These are phyloP conservation scores for Syzygium oleosum DNA, from an alignment of 345 rosid genomes.

Conservation along the genomic window DNA sequence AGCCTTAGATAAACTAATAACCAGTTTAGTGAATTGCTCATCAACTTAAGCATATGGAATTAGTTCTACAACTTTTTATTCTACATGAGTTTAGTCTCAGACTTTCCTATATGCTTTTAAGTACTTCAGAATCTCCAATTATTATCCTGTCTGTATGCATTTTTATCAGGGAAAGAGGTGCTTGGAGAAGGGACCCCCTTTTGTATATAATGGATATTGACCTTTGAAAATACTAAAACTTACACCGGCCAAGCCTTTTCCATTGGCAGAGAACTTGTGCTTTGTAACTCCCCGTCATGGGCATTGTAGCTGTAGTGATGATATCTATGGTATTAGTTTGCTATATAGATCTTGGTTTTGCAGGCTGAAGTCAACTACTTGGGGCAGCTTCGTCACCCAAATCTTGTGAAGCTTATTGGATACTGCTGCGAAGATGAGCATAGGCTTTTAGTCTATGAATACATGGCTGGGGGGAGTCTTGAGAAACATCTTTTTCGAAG, in stretches of 20 bases:
- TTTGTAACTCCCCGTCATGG: neutral
- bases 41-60: neutral
- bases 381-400: conserved; percentile 85
- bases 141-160: neutral
- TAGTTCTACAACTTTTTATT: neutral
- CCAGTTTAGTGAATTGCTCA: neutral
- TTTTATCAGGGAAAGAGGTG: neutral
- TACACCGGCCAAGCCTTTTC: neutral
- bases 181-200: neutral
- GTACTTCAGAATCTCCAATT: neutral
- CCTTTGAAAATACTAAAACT: neutral
- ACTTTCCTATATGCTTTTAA: neutral
- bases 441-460: conserved; percentile 82
- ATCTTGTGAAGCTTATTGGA: conserved; percentile 97
- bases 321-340: neutral
- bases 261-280: neutral
- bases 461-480: conserved; percentile 88
- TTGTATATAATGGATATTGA: neutral
- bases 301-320: neutral
- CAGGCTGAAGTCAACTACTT: conserved; percentile 95
- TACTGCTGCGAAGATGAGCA: conserved; percentile 98
- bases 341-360: conserved; percentile 9
- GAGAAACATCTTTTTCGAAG: conserved; percentile 96
- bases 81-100: neutral
- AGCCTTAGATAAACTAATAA: neutral